Base-by-base conservation (phyloP, 2,329 filamentous ascomycete species). In the Botrytis deweyae region DNA sequence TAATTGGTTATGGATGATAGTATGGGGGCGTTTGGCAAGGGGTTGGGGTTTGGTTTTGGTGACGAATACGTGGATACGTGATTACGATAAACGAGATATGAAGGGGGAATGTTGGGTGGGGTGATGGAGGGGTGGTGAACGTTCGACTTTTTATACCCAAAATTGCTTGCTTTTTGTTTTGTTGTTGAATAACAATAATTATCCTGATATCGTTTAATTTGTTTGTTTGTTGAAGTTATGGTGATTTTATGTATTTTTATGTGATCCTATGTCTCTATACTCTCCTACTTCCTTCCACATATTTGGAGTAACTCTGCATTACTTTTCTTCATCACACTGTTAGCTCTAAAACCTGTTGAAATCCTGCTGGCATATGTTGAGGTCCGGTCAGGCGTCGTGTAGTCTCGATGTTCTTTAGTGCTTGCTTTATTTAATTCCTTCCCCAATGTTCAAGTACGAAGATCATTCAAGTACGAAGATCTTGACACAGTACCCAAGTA, bases 71-170 rank as follows among this genome's bases (percentile, higher is more conserved):
- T 25, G 36, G n/a, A 40, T n/a, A 40, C 12, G 61, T 25, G 36
- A 40, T n/a, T n/a, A 40, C n/a, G 38, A 40, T 6, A 62, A 61
- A 62, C 42, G 42, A 66, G 42, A 49, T 36, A 49, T 36, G 42
- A 49, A 22, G 42, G 18, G 6, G 40, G 40, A 12, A 42, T 33
- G 33, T 33, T 33, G 33, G 33, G 14, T 12, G 63, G 20, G n/a
- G 18, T 6, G n/a, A 40, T 33, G 63, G 63, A 36, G 22, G 42
- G 25, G 22, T 25, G 7, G 4, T 18, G 61, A 8, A 25, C 3
- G 20, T 36, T 36, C 20, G 44, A 66, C 29, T 25, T 36, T 63
- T 66, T 66, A 49, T 66, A 66, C 63, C 63, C 63, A 25, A 66
- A 49, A 49, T 49, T 46, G 33, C 46, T 66, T 49, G 25, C 20